A percentile compares a stretch with the other conserved stretches of the same genome.
These are phyloP conservation scores for Elongisporangium prolatum DNA, from an alignment of 352 stramenopile genomes.

Conservation along the genomic window DNA sequence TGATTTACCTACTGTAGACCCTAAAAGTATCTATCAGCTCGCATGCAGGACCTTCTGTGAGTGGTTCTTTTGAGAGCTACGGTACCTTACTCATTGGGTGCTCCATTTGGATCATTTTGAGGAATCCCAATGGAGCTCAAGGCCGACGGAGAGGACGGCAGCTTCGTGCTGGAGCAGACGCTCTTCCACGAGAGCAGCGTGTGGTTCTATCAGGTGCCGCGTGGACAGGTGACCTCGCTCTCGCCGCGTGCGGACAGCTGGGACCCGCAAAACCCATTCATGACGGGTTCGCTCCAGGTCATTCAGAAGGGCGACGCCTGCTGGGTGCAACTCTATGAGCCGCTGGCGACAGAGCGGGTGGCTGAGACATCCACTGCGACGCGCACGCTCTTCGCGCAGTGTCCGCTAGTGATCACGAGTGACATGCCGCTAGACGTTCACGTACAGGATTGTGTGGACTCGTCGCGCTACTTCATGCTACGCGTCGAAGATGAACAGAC, in stretches of 20 bases:
- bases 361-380: neutral
- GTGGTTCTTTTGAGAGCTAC: neutral
- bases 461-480: conserved; percentile 87
- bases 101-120: neutral
- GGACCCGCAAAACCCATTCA: conserved; percentile 77
- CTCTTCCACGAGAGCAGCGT: conserved; percentile 74
- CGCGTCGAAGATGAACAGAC: conserved; percentile 76
- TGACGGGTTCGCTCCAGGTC: conserved; percentile 66
- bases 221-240: conserved; percentile 61
- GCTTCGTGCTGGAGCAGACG: conserved; percentile 59
- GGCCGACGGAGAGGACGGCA: conserved; percentile 5
- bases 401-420: conserved; percentile 60
- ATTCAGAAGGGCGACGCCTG: conserved; percentile 71
- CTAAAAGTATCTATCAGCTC: neutral
- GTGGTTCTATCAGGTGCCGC: conserved; percentile 84
- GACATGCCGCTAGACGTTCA: conserved; percentile 66
- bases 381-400: conserved; percentile 72
- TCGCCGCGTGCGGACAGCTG: conserved; percentile 74
- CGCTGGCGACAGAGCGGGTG: conserved; percentile 15
- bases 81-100: neutral
- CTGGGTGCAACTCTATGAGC: conserved; percentile 74
- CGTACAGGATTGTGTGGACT: conserved; percentile 84
- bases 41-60: neutral
- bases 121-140: neutral
- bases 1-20: neutral